Evolutionary conservation across 257 asterid species (phyloP), one percentile per base, ranked within the genome.

Genomic region (Orobanche coerulescens): DNA sequence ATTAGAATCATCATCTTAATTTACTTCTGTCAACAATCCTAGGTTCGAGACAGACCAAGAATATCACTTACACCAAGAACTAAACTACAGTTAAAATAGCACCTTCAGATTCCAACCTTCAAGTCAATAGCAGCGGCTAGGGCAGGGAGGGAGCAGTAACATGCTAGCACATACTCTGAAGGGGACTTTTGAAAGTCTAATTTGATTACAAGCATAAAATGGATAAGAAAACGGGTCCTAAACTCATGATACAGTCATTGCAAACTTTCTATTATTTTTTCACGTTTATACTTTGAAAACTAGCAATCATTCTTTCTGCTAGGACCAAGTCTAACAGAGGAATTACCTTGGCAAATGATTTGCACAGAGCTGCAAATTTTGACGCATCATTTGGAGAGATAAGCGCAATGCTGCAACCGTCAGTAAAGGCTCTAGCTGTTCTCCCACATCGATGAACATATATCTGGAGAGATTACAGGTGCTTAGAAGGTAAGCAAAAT

Each of bases 401-500:
- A 47, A 92, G 77, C 68, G 94, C 97, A 60, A 92, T 86, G 69
- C 95, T 84, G 81, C 98, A 92, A 68, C 98, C 98, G 81, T 92
- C 98, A 58, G 88, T 73, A 56, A 69, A 84, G 65, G 95, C 97
- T 66, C 98, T 82, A n/a, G 98, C 98, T 56, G 98, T 92, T 82
- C 98, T 80, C 78, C 97, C 97, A 68, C 98, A 84, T 76, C 98
- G 76, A 71, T 92, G 97, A 71, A 92, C 97, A 65, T 92, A 92
- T 23, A 92, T 79, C 98, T 89, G 55, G 33, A 67, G 59, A 54
- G 36, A 65, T 42, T 54, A 58, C 6, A 46, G 39, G 64, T 0
- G 5, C n/a, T 65, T 10, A 50, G 19, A 53, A 48, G 30, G 30
- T 28, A 64, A 37, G 20, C 42, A 58, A 14, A 66, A 60, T 16